These are phyloP conservation scores for Blastobotrys aristatus DNA, from an alignment of 1,139 yeast species.

Conservation along the genomic window DNA sequence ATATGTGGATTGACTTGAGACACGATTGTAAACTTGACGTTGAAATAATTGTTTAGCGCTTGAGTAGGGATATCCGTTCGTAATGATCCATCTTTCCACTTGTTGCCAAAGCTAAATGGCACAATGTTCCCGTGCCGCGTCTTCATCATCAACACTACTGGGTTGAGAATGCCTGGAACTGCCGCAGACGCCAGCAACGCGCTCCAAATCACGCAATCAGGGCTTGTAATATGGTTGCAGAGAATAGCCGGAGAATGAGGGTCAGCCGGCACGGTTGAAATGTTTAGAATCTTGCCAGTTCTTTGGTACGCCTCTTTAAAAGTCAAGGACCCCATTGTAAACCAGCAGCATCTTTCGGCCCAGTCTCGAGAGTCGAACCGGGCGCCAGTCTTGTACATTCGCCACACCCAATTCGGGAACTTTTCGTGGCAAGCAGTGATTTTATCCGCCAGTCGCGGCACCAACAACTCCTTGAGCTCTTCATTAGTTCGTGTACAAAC, in stretches of 20 bases:
- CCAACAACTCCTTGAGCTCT: constrained; percentile 52
- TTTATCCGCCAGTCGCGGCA: constrained; percentile 58
- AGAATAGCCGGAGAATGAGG: constrained; percentile 77
- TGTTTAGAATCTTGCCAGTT: constrained; percentile 67
- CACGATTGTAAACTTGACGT: constrained; percentile 70
- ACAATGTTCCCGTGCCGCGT: constrained; percentile 43
- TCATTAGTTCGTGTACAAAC: constrained; percentile 67
- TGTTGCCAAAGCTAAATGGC: constrained; percentile 70
- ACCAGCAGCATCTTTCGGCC: constrained; percentile 66
- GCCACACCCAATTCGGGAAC: constrained; percentile 49
- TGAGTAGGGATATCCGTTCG: constrained; percentile 69
- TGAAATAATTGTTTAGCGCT: constrained; percentile 67
- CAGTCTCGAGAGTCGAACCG: constrained; percentile 69
- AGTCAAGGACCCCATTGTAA: constrained; percentile 68
- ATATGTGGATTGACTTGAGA: constrained; percentile 84
- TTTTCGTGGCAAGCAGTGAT: constrained; percentile 72
- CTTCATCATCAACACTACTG: constrained; percentile 76
- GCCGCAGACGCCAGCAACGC: constrained; percentile 73
- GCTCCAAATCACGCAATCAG: constrained; percentile 80
- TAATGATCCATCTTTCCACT: constrained; percentile 71
- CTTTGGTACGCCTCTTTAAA: constrained; percentile 63
- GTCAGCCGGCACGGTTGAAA: constrained; percentile 77
- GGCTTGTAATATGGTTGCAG: constrained; percentile 72
- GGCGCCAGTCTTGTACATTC: constrained; percentile 75
- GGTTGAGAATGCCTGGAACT: constrained; percentile 79